Evolutionary conservation across 176 grass and related monocot species (phyloP).

Genomic region (Oryza longistaminata): DNA sequence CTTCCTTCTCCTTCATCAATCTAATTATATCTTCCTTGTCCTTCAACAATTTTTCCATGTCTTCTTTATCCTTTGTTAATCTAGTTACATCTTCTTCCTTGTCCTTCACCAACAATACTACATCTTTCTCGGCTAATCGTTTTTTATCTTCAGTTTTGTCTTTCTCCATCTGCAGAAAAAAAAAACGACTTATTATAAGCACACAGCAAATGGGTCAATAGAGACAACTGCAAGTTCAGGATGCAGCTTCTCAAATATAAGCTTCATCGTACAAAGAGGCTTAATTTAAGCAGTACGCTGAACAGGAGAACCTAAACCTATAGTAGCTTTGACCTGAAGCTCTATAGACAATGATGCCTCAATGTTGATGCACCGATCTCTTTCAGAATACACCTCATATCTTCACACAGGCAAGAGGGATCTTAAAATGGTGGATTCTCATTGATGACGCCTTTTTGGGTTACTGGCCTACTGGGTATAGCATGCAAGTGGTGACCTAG

Average conservation of each 20-base stretch:
- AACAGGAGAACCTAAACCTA: background rate
- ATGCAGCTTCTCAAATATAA: slow-evolving; percentile 2
- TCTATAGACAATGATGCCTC: background rate
- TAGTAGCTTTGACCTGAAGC: background rate
- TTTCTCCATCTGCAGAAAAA: slow-evolving; percentile 40
- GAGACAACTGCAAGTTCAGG: background rate
- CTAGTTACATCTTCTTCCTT: slow-evolving; percentile 42
- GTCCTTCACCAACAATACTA: slow-evolving; percentile 36
- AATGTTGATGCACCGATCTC: background rate
- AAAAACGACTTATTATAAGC: slow-evolving; percentile 1
- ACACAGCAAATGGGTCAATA: background rate
- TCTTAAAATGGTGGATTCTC: background rate
- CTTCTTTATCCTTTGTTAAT: slow-evolving; percentile 58
- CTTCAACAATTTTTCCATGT: slow-evolving; percentile 56
- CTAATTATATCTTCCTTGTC: slow-evolving; percentile 72
- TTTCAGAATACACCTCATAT: background rate
- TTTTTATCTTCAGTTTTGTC: slow-evolving; percentile 35
- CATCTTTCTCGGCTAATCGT: slow-evolving; percentile 31
- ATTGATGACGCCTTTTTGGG: background rate
- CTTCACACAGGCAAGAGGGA: background rate
- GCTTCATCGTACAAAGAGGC: background rate
- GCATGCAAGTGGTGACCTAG: background rate
- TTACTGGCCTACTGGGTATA: background rate
- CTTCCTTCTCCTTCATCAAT: slow-evolving; percentile 86
- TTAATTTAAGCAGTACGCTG: background rate